These are phyloP conservation scores for Ceratobasidium sp. DNA, from an alignment of 1,284 basidiomycete genomes.

Conservation along the genomic window DNA sequence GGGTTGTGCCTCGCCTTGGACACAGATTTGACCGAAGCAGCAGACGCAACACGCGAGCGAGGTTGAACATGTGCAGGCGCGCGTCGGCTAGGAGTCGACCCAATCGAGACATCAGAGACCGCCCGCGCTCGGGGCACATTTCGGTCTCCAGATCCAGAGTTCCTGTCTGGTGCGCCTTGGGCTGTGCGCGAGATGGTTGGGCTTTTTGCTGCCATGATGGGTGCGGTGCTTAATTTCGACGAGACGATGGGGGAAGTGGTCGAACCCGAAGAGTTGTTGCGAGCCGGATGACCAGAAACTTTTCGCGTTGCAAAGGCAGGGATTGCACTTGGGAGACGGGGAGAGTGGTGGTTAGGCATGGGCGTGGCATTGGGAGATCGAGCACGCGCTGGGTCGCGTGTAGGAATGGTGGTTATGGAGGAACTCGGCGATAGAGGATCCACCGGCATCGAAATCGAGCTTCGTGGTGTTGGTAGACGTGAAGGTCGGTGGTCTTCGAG, in stretches of 20 bases:
- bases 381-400: conserved; percentile 3
- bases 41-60: background rate
- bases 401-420: background rate
- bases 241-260: conserved; percentile 3
- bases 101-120: conserved; percentile 32
- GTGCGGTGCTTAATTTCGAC: conserved; percentile 15
- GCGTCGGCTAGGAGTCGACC: conserved; percentile 37
- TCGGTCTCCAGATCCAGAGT: conserved; percentile 1
- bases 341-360: conserved; percentile 38
- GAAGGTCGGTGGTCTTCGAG: conserved; percentile 45
- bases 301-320: conserved; percentile 32
- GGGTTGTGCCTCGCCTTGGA: background rate
- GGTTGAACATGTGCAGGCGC: conserved; percentile 48
- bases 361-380: conserved; percentile 46
- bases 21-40: background rate
- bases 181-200: conserved; percentile 30
- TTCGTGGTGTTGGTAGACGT: conserved; percentile 27
- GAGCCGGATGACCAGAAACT: conserved; percentile 35
- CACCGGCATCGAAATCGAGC: conserved; percentile 18
- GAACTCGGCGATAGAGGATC: conserved; percentile 19
- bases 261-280: background rate
- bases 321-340: conserved; percentile 42
- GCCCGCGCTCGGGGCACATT: conserved; percentile 37
- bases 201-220: conserved; percentile 7
- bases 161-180: conserved; percentile 14